Evolutionary conservation across 495 filamentous ascomycete species (phyloP).

Genomic region (Daldinia concentrica): DNA sequence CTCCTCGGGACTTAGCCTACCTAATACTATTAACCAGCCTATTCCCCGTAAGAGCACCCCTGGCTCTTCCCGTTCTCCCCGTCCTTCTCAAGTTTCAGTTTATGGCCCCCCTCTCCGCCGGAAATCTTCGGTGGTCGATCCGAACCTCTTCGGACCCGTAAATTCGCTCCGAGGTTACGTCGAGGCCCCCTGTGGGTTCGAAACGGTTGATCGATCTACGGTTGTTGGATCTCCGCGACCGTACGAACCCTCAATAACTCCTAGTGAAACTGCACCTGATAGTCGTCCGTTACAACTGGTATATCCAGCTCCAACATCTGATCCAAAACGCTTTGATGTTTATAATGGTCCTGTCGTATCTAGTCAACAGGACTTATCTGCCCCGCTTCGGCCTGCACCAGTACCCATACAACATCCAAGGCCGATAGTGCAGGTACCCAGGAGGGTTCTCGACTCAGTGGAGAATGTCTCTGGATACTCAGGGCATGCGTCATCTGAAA

Average conservation of each 20-base stretch:
- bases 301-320: slow-evolving; percentile 66
- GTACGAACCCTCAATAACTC: slow-evolving; percentile 34
- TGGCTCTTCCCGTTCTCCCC: slow-evolving; percentile 16
- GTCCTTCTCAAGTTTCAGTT: slow-evolving; percentile 35
- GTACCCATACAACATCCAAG: slow-evolving; percentile 59
- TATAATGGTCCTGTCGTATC: slow-evolving; percentile 60
- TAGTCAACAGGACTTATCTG: slow-evolving; percentile 40
- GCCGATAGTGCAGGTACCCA: slow-evolving; percentile 54
- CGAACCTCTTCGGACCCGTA: slow-evolving; percentile 61
- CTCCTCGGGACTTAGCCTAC: slow-evolving; percentile 43
- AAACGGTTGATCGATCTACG: slow-evolving; percentile 42
- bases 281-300: slow-evolving; percentile 43
- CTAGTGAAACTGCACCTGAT: slow-evolving; percentile 47
- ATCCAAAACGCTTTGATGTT: slow-evolving; percentile 68
- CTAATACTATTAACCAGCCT: slow-evolving; percentile 11
- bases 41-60: background rate
- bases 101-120: slow-evolving; percentile 44
- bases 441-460: slow-evolving; percentile 53
- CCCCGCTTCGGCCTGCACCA: slow-evolving; percentile 46
- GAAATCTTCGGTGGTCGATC: slow-evolving; percentile 62
- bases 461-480: slow-evolving; percentile 42
- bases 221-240: slow-evolving; percentile 18
- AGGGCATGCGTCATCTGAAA: slow-evolving; percentile 48
- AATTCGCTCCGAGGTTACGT: slow-evolving; percentile 63
- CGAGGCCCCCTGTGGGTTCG: slow-evolving; percentile 62